Percentiles rank a stretch among this genome's conserved stretches.
phyloP scores from a whole-genome alignment of 2,329 filamentous ascomycete species.

The Monilinia laxa region DNA sequence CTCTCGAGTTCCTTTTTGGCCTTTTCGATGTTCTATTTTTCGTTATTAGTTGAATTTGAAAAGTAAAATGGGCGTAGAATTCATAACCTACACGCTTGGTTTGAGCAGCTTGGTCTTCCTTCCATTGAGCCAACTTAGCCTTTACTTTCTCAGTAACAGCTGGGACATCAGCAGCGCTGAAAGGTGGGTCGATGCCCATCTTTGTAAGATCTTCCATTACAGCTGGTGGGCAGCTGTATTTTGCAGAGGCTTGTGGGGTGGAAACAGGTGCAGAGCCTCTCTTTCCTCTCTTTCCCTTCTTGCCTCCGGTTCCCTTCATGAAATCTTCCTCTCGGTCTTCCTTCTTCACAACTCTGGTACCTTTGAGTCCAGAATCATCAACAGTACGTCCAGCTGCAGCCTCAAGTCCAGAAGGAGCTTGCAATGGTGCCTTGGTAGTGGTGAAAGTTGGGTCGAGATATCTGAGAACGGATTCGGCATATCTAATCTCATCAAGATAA shows the following conservation, averaged over 20 bases:
- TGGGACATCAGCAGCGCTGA: slow-evolving; percentile 80
- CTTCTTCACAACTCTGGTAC: slow-evolving; percentile 80
- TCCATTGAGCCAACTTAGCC: slow-evolving; percentile 89
- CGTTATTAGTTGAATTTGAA: slow-evolving; percentile 41
- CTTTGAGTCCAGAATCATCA: slow-evolving; percentile 81
- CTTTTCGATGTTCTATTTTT: slow-evolving; percentile 83
- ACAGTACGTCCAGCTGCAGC: slow-evolving; percentile 81
- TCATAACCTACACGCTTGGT: slow-evolving; percentile 74
- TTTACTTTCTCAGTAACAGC: slow-evolving; percentile 83
- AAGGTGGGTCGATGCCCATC: slow-evolving; percentile 83
- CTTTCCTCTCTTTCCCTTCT: slow-evolving; percentile 88
- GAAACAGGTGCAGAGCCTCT: slow-evolving; percentile 48
- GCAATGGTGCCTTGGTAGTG: slow-evolving; percentile 64
- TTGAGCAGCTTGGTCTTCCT: slow-evolving; percentile 82
- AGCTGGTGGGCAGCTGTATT: slow-evolving; percentile 85
- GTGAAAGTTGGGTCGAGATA: slow-evolving; percentile 80
- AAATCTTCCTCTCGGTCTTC: slow-evolving; percentile 91
- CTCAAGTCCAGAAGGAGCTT: slow-evolving; percentile 69
- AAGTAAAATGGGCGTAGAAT: background rate
- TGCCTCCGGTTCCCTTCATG: slow-evolving; percentile 68
- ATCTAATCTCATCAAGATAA: slow-evolving; percentile 89
- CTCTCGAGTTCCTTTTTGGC: slow-evolving; percentile 93
- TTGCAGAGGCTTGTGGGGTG: slow-evolving; percentile 49
- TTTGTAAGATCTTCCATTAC: slow-evolving; percentile 87
- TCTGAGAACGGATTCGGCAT: slow-evolving; percentile 80